Evolutionary conservation across 768 basidiomycete species (phyloP).

Genomic region (Pleurotus citrinopileatus): DNA sequence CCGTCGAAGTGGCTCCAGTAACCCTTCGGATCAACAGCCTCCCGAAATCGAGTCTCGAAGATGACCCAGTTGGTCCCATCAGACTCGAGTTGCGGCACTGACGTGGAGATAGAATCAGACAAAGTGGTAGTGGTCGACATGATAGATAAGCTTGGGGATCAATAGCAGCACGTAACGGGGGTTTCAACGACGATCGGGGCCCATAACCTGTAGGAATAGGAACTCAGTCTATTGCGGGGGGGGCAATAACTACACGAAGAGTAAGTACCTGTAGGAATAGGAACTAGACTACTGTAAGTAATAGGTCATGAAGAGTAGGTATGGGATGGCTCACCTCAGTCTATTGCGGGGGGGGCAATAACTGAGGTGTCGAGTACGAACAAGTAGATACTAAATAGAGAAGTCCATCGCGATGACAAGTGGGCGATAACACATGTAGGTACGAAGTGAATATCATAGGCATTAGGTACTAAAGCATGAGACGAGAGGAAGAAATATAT

Average conservation of each 20-base stretch:
- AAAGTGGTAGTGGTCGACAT: neutral
- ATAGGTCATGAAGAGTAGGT: neutral
- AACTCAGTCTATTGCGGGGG: neutral
- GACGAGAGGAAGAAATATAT: neutral
- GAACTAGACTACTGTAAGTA: neutral
- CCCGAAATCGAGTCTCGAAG: constrained; percentile 9
- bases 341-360: neutral
- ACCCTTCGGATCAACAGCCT: constrained; percentile 15
- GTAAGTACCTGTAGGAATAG: neutral
- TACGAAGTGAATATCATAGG: neutral
- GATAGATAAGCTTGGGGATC: neutral
- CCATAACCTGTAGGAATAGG: neutral
- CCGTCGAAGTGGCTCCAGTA: constrained; percentile 16
- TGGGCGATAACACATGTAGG: neutral
- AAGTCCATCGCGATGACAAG: neutral
- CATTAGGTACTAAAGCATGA: neutral
- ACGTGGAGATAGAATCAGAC: constrained; percentile 1
- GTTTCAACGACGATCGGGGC: neutral
- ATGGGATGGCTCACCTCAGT: neutral
- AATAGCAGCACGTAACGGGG: neutral
- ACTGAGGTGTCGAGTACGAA: neutral
- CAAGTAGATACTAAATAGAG: neutral
- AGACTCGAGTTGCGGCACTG: constrained; percentile 12
- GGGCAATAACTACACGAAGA: neutral
- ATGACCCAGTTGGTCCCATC: constrained; percentile 15